These are phyloP conservation scores for Ilex aquifolium DNA, from an alignment of 257 asterid species.

Conservation along the genomic window DNA sequence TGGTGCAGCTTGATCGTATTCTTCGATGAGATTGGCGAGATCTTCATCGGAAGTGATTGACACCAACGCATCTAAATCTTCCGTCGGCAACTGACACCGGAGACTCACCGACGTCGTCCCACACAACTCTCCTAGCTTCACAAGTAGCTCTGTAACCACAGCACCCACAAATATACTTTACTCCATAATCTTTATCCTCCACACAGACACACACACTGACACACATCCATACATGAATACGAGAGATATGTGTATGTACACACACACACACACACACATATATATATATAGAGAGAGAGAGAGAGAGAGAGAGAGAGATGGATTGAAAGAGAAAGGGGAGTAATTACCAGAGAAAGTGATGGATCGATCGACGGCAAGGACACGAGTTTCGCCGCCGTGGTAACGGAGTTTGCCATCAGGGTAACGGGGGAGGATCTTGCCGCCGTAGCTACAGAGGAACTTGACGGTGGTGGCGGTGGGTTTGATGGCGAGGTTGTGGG, in stretches of 20 bases:
- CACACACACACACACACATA: neutral
- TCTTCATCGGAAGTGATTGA: slow-evolving; percentile 78
- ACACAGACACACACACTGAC: neutral
- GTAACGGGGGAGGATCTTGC: slow-evolving; percentile 78
- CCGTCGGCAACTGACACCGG: slow-evolving; percentile 70
- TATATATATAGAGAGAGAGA: too few relatives aligned
- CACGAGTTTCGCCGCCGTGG: slow-evolving; percentile 89
- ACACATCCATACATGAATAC: neutral
- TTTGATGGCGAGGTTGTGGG: slow-evolving; percentile 14
- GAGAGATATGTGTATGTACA: neutral
- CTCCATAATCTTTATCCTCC: slow-evolving; percentile 1
- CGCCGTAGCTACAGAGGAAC: slow-evolving; percentile 81
- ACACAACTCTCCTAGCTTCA: slow-evolving; percentile 58
- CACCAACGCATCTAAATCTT: slow-evolving; percentile 73
- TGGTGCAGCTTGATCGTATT: slow-evolving; percentile 48
- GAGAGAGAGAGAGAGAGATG: neutral
- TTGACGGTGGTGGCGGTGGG: slow-evolving; percentile 38
- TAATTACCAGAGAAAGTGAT: slow-evolving; percentile 58
- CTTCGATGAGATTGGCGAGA: slow-evolving; percentile 68
- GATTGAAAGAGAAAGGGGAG: neutral
- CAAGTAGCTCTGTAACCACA: slow-evolving; percentile 44
- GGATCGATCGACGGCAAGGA: slow-evolving; percentile 56
- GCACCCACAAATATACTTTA: neutral
- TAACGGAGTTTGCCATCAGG: slow-evolving; percentile 91
- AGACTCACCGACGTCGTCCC: slow-evolving; percentile 42